Percentiles rank a stretch among this genome's conserved stretches.
These are phyloP conservation scores for Candida nemodendra DNA, from an alignment of 805 yeast genomes.

Conservation along the genomic window DNA sequence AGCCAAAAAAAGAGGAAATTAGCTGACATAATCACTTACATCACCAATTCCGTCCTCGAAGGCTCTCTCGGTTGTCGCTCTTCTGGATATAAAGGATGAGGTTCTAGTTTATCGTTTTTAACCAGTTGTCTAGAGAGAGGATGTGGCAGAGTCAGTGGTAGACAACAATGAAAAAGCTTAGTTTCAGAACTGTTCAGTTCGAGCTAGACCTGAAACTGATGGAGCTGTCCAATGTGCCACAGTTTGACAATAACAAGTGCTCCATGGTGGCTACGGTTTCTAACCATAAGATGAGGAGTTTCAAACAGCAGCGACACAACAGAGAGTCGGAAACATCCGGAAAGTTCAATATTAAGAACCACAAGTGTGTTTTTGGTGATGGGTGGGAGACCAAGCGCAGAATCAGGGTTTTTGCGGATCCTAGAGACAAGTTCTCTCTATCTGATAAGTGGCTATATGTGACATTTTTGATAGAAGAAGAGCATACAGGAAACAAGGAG, in stretches of 20 bases:
- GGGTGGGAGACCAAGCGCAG: conserved; percentile 24
- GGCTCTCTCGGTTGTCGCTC: too few species aligned
- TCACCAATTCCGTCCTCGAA: too few species aligned
- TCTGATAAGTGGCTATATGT: conserved; percentile 43
- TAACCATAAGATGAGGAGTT: conserved; percentile 17
- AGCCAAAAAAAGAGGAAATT: too few species aligned
- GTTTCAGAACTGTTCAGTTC: conserved; percentile 43
- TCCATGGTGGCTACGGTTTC: conserved; percentile 44
- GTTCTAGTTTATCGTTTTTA: too few species aligned
- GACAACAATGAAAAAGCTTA: conserved; percentile 6
- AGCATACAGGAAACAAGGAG: conserved; percentile 36
- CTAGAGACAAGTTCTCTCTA: conserved; percentile 35
- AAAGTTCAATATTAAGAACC: conserved; percentile 44
- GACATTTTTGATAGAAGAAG: conserved; percentile 35
- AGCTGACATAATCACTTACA: too few species aligned
- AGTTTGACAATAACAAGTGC: conserved; percentile 60
- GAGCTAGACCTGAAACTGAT: conserved; percentile 54
- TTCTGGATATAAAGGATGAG: too few species aligned
- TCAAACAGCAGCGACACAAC: conserved; percentile 16
- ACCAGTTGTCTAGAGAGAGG: too few species aligned
- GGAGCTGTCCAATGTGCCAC: conserved; percentile 84
- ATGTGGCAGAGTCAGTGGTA: background rate
- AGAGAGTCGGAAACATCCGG: conserved; percentile 39
- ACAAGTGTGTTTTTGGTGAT: conserved; percentile 48
- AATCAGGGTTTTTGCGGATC: conserved; percentile 41